Base-by-base conservation (phyloP, 257 asterid species). In the Nicotiana tomentosiformis region DNA sequence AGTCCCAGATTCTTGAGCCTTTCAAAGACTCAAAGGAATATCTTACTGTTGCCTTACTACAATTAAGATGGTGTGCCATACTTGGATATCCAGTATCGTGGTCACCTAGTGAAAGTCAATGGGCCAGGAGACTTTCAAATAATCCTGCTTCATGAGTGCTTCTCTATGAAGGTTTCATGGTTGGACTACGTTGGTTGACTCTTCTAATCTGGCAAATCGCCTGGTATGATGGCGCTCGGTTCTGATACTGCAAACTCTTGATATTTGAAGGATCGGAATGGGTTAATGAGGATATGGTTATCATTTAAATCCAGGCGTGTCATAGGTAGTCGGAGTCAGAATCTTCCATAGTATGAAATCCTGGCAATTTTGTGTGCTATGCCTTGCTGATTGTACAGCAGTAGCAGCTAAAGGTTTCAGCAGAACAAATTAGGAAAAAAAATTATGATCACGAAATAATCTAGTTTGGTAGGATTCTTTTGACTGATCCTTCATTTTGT, bases 11-110 rank as follows among this genome's bases (percentile, higher is more conserved):
- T 77, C 77, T 89, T 17, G 83, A 87, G 65, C 82, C 86, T 77
- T 93, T 92, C 82, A 86, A 83, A 85, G 91, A 90, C 20, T 86
- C 91, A 0, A 85, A 51, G 66, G 86, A 91, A 23, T 56, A 81
- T 82, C 86, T 90, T 82, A 89, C 92, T 29, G 84, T 83, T 18
- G 97, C 97, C 83, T 83, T 94, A 35, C 88, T 94, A 77, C 86
- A 87, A 60, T 87, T 96, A 84, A 94, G 98, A 88, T 90, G 97
- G 98, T 93, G 90, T 78, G 94, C 96, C 14, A 82, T 85, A 16
- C 81, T 85, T 70, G 88, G 85, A 39, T 87, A 62, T 69, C 82
- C 92, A 6, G 67, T 91, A 84, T 88, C 91, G 43, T 94, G 97
- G 97, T 70, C 76, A 76, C 96, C 97, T 32, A 83, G 86, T 81